phyloP scores from a whole-genome alignment of 495 filamentous ascomycete species.

The Podospora appendiculata region DNA sequence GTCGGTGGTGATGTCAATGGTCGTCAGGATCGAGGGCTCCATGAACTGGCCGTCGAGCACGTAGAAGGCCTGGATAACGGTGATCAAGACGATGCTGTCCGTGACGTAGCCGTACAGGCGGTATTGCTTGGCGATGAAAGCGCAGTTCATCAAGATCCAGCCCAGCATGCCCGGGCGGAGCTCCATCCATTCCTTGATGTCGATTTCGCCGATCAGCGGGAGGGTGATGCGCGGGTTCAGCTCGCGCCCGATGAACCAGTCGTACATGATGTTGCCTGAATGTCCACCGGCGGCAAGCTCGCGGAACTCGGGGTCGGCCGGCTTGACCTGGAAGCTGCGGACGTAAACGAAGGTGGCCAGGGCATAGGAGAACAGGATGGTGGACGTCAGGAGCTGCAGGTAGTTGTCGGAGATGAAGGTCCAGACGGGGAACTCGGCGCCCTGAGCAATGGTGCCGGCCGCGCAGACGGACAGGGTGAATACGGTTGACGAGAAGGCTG shows the following conservation, averaged over 20 bases:
- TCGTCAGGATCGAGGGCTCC: slow-evolving; percentile 88
- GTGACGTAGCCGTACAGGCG: slow-evolving; percentile 72
- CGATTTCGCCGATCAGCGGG: slow-evolving; percentile 72
- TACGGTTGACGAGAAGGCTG: slow-evolving; percentile 71
- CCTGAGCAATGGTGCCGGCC: slow-evolving; percentile 66
- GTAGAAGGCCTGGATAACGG: slow-evolving; percentile 73
- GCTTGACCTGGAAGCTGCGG: slow-evolving; percentile 70
- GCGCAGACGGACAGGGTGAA: slow-evolving; percentile 59
- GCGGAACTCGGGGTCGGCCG: slow-evolving; percentile 58
- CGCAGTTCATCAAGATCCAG: slow-evolving; percentile 81
- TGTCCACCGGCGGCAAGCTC: slow-evolving; percentile 75
- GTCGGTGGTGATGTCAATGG: slow-evolving; percentile 91
- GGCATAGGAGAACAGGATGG: slow-evolving; percentile 62
- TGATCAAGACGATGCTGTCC: slow-evolving; percentile 79
- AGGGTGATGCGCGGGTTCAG: slow-evolving; percentile 83
- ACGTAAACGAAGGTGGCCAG: slow-evolving; percentile 72
- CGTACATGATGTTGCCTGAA: slow-evolving; percentile 82
- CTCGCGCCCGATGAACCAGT: slow-evolving; percentile 96
- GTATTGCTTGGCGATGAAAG: slow-evolving; percentile 85
- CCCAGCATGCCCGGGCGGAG: slow-evolving; percentile 84
- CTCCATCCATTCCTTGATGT: slow-evolving; percentile 88
- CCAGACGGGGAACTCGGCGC: slow-evolving; percentile 80
- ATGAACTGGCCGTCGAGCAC: slow-evolving; percentile 81
- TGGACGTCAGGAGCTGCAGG: slow-evolving; percentile 73
- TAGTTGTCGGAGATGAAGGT: slow-evolving; percentile 90